Percentiles rank a stretch among this genome's conserved stretches.
Conservation (phyloP, 495 filamentous ascomycete genomes). For the Neurospora sp. region DNA sequence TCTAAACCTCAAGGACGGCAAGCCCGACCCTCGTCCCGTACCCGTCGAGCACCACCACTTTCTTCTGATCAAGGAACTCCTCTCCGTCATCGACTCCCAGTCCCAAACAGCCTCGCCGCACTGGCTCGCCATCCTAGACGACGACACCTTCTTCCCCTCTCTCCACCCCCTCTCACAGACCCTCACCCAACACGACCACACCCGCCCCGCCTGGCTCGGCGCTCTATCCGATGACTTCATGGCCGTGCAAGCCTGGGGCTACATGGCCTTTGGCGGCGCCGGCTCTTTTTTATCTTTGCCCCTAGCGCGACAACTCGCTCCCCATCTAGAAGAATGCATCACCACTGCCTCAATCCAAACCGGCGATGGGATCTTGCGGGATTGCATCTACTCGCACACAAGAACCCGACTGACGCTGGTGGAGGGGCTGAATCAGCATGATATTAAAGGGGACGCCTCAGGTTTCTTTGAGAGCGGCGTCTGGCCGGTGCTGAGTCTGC, state of each 20-base stretch:
- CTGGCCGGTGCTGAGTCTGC: constrained; percentile 43
- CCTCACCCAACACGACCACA: constrained; percentile 38
- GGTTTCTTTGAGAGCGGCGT: constrained; percentile 55
- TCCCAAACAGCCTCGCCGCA: constrained; percentile 34
- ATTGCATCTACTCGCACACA: constrained; percentile 51
- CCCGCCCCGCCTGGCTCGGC: constrained; percentile 48
- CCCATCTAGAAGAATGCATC: constrained; percentile 45
- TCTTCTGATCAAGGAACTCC: constrained; percentile 47
- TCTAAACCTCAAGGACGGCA: constrained; percentile 3
- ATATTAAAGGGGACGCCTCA: constrained; percentile 48
- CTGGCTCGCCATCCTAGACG: constrained; percentile 61
- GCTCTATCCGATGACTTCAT: constrained; percentile 53
- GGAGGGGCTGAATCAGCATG: constrained; percentile 53
- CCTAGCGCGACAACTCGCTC: constrained; percentile 43
- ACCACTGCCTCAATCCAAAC: constrained; percentile 38
- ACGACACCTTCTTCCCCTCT: constrained; percentile 66
- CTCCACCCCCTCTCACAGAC: constrained; percentile 44
- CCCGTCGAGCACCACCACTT: constrained; percentile 53
- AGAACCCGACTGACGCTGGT: constrained; percentile 47
- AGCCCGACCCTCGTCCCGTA: neutral
- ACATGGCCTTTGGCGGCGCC: constrained; percentile 60
- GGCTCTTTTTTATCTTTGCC: constrained; percentile 57
- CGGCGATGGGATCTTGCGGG: constrained; percentile 52
- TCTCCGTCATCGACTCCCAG: constrained; percentile 19
- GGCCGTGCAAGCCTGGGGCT: constrained; percentile 49